These are phyloP conservation scores for Rhizopus sp. DNA, from an alignment of 371 early-diverging fungal genomes.

Conservation along the genomic window DNA sequence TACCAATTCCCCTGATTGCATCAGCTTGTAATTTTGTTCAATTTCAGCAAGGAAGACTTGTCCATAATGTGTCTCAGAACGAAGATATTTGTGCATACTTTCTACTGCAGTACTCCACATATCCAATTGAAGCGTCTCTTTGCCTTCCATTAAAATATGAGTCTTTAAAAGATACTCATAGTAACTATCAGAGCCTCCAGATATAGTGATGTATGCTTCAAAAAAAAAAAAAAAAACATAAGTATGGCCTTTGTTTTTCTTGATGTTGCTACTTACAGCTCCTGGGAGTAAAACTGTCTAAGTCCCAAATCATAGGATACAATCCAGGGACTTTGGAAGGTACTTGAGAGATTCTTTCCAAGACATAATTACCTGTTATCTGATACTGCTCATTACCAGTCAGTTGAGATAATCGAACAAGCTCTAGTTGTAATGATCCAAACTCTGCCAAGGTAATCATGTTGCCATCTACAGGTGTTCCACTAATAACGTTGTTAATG, in stretches of 20 bases:
- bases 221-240: slow-evolving; percentile 16
- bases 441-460: slow-evolving; percentile 80
- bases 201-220: slow-evolving; percentile 52
- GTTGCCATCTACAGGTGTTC: slow-evolving; percentile 21
- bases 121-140: slow-evolving; percentile 45
- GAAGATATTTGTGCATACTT: slow-evolving; percentile 49
- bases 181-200: slow-evolving; percentile 82
- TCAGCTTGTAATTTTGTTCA: slow-evolving; percentile 24
- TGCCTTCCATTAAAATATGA: slow-evolving; percentile 57
- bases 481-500: slow-evolving; percentile 4
- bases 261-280: slow-evolving; percentile 37
- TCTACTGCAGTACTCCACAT: slow-evolving; percentile 47
- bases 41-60: slow-evolving; percentile 43
- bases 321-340: slow-evolving; percentile 66
- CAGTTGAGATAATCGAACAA: slow-evolving; percentile 78
- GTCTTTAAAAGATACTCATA: slow-evolving; percentile 84
- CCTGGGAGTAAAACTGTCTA: slow-evolving; percentile 36
- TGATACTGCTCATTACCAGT: slow-evolving; percentile 73
- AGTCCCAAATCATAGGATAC: slow-evolving; percentile 65
- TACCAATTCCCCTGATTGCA: slow-evolving; percentile 48
- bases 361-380: slow-evolving; percentile 63
- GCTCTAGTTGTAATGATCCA: slow-evolving; percentile 87
- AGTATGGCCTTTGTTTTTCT: not conserved
- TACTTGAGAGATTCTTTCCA: slow-evolving; percentile 54
- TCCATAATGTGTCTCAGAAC: slow-evolving; percentile 32